Evolutionary conservation across 148 eudicot genomes (phyloP), one percentile per base, ranked within the genome.

Genomic region (Rhododendron williamsianum): DNA sequence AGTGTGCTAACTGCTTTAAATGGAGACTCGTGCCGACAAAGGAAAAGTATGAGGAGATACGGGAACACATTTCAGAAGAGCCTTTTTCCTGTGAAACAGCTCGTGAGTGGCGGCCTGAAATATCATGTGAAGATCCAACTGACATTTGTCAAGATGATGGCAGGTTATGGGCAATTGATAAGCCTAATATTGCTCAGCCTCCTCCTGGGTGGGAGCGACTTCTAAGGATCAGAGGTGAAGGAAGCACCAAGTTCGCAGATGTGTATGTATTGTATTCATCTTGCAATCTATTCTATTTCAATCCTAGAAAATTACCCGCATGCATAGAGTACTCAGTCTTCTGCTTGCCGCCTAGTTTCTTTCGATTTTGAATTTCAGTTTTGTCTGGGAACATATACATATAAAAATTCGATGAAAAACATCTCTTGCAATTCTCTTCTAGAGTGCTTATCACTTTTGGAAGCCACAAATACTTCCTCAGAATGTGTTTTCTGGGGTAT

Each of bases 101-200:
- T 77, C 92, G 88, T 43, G 97, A 92, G 86, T 96, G 99, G 99
- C 89, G 91, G 38, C 90, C 96, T 51, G 92, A 92, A 1, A 83
- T 93, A 74, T 89, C 92, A 8, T 96, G 99, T 86, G 95, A 94
- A 77, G 93, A 90, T 83, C 93, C 92, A 25, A 86, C 92, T 82
- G 99, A 96, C 89, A 87, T 96, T 79, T 74, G 83, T 76, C 99
- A 93, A 85, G 99, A 96, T 91, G 93, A 93, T 9, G 91, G 94
- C 87, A 89, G 98, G 84, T 87, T 95, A 41, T 95, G 99, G 99
- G 99, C 99, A 1, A 96, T 96, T 85, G 99, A 96, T 87, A 95
- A 92, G 84, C 98, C 98, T 82, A 93, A 86, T 84, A 96, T 96
- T 87, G 92, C 97, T 86, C 93, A 89, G 82, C 92, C 98, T 45